Percentiles rank a stretch among this genome's conserved stretches.
These are phyloP conservation scores for Mrakia blollopis DNA, from an alignment of 768 basidiomycete genomes.

Conservation along the genomic window DNA sequence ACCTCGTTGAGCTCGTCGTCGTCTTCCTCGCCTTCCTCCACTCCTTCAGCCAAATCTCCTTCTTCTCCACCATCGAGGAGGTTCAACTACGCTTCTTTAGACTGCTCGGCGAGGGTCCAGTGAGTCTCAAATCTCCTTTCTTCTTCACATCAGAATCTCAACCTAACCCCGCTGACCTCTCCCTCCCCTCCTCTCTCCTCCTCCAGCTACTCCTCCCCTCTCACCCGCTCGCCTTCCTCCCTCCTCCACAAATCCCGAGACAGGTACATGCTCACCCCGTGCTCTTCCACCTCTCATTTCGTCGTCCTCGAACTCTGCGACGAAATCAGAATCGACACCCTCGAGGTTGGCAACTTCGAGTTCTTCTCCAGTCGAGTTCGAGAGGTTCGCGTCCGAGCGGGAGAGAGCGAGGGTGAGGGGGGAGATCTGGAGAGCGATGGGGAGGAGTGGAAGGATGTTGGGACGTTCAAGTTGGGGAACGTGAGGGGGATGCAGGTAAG, in stretches of 20 bases:
- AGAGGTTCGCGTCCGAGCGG: constrained; percentile 77
- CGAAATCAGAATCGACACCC: constrained; percentile 91
- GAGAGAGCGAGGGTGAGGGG: constrained; percentile 46
- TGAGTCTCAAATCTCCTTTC: neutral
- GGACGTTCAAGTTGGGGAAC: constrained; percentile 77
- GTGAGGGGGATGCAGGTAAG: constrained; percentile 82
- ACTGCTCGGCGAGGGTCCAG: constrained; percentile 91
- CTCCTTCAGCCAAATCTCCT: neutral
- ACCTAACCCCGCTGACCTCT: neutral
- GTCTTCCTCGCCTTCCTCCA: neutral
- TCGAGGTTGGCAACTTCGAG: constrained; percentile 94
- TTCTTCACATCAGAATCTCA: neutral
- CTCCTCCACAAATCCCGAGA: constrained; percentile 87
- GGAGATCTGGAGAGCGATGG: constrained; percentile 35
- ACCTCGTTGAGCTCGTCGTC: neutral
- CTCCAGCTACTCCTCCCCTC: constrained; percentile 58
- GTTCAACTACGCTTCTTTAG: constrained; percentile 88
- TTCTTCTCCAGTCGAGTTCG: constrained; percentile 97
- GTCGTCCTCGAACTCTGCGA: constrained; percentile 96
- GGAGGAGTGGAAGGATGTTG: constrained; percentile 66
- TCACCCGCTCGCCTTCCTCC: constrained; percentile 72
- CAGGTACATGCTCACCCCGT: constrained; percentile 94
- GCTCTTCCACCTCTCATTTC: constrained; percentile 59
- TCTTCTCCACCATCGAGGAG: constrained; percentile 40
- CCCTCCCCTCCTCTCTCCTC: neutral